phyloP scores from a whole-genome alignment of 306 rosid species.

The Pueraria montana region DNA sequence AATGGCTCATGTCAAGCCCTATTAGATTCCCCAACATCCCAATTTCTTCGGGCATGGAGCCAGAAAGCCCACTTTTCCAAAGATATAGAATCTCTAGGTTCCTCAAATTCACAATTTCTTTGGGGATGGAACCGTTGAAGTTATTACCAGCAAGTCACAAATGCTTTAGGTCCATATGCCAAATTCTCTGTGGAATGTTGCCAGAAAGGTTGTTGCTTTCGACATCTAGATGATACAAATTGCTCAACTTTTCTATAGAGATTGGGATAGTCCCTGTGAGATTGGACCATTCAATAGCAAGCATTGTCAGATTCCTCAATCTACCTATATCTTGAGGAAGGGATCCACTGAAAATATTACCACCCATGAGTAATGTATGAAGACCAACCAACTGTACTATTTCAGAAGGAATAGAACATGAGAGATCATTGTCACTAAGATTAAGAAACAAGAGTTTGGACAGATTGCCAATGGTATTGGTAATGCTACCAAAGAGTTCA shows the following conservation, averaged over 20 bases:
- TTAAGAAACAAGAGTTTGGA: not conserved
- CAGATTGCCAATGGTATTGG: not conserved
- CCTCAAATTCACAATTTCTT: slow-evolving; percentile 5
- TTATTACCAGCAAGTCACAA: not conserved
- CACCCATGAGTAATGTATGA: not conserved
- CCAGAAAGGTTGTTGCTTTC: not conserved
- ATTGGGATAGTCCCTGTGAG: not conserved
- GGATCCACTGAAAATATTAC: not conserved
- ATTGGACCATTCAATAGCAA: not conserved
- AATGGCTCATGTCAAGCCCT: not conserved
- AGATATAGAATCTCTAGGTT: not conserved
- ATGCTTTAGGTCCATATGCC: not conserved
- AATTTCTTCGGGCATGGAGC: not conserved
- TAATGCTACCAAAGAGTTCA: slow-evolving; percentile 2
- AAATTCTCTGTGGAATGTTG: not conserved
- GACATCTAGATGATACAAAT: not conserved
- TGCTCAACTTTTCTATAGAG: not conserved
- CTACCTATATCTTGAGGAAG: slow-evolving; percentile 42
- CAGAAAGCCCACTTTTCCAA: not conserved
- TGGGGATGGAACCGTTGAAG: not conserved
- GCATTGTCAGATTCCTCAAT: not conserved
- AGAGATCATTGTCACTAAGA: not conserved
- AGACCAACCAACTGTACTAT: not conserved
- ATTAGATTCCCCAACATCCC: not conserved
- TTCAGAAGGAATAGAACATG: slow-evolving; percentile 5